A percentile compares a stretch with the other conserved stretches of the same genome.
phyloP scores from a whole-genome alignment of 1,139 yeast species.

The Saccharomyces hybrid region DNA sequence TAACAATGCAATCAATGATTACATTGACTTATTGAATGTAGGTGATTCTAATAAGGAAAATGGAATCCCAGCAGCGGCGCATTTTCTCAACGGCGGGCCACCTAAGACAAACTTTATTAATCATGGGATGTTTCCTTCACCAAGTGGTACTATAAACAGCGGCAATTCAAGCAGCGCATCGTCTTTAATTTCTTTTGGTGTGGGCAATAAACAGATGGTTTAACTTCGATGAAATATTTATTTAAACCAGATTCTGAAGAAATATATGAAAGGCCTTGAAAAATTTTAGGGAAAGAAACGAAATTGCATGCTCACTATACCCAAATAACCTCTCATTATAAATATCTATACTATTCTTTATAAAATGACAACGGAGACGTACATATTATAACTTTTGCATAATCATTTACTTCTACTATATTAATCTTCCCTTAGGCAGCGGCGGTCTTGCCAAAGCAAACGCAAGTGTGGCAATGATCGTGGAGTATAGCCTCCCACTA shows the following conservation, averaged over 20 bases:
- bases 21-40: not conserved
- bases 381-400: not conserved
- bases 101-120: slow-evolving; percentile 24
- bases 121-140: slow-evolving; percentile 19
- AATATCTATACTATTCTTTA: not conserved
- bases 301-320: not conserved
- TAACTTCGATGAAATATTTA: too few species aligned
- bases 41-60: slow-evolving; percentile 11
- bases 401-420: too few species aligned
- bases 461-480: too few species aligned
- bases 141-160: slow-evolving; percentile 13
- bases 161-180: slow-evolving; percentile 16
- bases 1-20: slow-evolving; percentile 4
- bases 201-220: not conserved
- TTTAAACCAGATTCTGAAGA: not conserved
- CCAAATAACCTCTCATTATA: not conserved
- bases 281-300: not conserved
- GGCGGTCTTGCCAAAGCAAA: too few species aligned
- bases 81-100: slow-evolving; percentile 10
- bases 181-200: slow-evolving; percentile 17
- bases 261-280: not conserved
- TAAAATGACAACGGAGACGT: not conserved
- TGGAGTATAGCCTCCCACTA: too few species aligned
- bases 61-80: slow-evolving; percentile 9
- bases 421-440: too few species aligned